These are phyloP conservation scores for Tubosaeta brunneosetosa DNA, from an alignment of 768 basidiomycete species.

Conservation along the genomic window DNA sequence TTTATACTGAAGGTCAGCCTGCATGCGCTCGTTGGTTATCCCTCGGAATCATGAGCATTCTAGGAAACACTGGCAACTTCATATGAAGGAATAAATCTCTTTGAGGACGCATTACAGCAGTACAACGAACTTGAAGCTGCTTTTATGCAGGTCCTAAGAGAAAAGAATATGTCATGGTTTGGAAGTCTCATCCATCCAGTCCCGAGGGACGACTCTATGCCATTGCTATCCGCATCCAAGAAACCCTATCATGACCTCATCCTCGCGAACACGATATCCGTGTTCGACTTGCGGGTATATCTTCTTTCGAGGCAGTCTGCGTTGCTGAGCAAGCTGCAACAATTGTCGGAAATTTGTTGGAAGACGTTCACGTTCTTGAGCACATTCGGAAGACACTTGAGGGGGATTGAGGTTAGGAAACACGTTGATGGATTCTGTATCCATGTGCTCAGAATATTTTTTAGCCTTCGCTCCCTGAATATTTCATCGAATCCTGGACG, in stretches of 20 bases:
- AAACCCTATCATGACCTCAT: conserved; percentile 91
- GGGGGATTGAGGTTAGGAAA: conserved; percentile 63
- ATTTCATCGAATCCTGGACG: conserved; percentile 91
- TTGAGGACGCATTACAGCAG: conserved; percentile 83
- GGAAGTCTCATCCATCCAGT: conserved; percentile 72
- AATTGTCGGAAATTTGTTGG: conserved; percentile 63
- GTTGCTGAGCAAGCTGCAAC: conserved; percentile 65
- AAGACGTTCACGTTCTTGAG: conserved; percentile 73
- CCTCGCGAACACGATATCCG: conserved; percentile 81
- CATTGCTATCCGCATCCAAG: conserved; percentile 70
- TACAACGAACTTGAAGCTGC: conserved; percentile 89
- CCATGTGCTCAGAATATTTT: conserved; percentile 17
- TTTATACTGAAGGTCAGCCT: conserved; percentile 85
- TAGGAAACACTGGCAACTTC: conserved; percentile 94
- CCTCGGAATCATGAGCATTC: conserved; percentile 4
- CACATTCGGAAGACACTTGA: conserved; percentile 68
- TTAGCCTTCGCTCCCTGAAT: conserved; percentile 50
- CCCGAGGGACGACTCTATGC: conserved; percentile 70
- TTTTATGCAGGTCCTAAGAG: conserved; percentile 69
- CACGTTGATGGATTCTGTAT: background rate
- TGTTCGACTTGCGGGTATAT: conserved; percentile 92
- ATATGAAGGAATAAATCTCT: conserved; percentile 83
- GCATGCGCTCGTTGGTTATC: background rate
- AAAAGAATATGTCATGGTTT: conserved; percentile 90
- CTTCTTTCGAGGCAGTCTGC: conserved; percentile 82